Conservation (phyloP, 768 basidiomycete species). For the Piloderma croceum region DNA sequence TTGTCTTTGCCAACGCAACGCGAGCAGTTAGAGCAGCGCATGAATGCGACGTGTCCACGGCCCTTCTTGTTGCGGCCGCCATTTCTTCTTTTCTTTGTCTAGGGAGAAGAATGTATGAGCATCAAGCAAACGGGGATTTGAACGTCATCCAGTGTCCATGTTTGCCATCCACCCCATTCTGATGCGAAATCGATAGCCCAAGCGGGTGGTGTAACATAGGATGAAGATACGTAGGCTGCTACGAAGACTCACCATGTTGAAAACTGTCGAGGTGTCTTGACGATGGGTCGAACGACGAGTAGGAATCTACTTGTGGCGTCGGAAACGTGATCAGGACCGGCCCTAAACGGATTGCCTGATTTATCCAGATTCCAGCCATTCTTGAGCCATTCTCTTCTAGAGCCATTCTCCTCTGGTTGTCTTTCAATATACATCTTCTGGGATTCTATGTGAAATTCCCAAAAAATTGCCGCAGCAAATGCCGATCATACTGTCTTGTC, state of each 20-base stretch:
- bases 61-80: conserved; percentile 99
- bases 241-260: conserved; percentile 30
- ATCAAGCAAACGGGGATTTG: neutral
- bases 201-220: neutral
- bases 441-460: too few species aligned
- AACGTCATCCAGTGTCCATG: conserved; percentile 2
- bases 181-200: neutral
- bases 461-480: too few species aligned
- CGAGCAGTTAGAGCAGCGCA: conserved; percentile 99
- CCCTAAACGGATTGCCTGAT: too few species aligned
- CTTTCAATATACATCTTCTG: too few species aligned
- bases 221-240: neutral
- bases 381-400: too few species aligned
- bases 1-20: conserved; percentile 98
- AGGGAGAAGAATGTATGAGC: conserved; percentile 10
- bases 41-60: conserved; percentile 89
- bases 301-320: too few species aligned
- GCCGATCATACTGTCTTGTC: too few species aligned
- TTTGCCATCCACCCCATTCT: conserved; percentile 26
- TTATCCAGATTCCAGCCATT: too few species aligned
- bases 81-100: conserved; percentile 99
- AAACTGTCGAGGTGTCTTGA: conserved; percentile 26
- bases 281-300: too few species aligned
- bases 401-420: too few species aligned
- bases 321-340: too few species aligned